phyloP scores from a whole-genome alignment of 164 flowering plant species.

The Echeveria elegans region DNA sequence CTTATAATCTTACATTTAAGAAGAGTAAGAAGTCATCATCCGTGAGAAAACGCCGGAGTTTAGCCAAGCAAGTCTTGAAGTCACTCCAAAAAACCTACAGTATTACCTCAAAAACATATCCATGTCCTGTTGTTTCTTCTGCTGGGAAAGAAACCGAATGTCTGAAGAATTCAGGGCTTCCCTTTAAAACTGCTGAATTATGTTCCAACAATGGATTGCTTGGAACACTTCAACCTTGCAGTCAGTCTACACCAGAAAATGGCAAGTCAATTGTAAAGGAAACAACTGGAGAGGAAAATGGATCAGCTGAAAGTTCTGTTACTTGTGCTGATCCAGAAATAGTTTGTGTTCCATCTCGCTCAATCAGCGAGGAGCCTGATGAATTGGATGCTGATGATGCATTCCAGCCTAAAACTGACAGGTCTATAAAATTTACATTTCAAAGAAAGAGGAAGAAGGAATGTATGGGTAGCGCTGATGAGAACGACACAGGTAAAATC shows the following conservation, averaged over 20 bases:
- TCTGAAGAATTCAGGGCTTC: slow-evolving; percentile 10
- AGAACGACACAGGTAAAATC: slow-evolving; percentile 18
- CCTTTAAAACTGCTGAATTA: slow-evolving; percentile 11
- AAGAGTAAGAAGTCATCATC: slow-evolving; percentile 2
- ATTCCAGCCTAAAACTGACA: slow-evolving; percentile 25
- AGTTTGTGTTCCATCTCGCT: slow-evolving; percentile 14
- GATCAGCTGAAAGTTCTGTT: slow-evolving; percentile 17
- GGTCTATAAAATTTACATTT: slow-evolving; percentile 62
- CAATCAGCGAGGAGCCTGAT: slow-evolving; percentile 21
- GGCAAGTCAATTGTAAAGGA: slow-evolving; percentile 8
- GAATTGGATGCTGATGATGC: slow-evolving; percentile 9
- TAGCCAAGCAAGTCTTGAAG: slow-evolving; percentile 13
- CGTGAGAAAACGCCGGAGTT: not conserved
- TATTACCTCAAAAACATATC: slow-evolving; percentile 14
- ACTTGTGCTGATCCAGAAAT: slow-evolving; percentile 19
- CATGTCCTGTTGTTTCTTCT: slow-evolving; percentile 8
- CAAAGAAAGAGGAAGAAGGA: slow-evolving; percentile 78
- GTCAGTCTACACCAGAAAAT: slow-evolving; percentile 3
- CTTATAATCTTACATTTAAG: slow-evolving; percentile 15
- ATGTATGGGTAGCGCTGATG: slow-evolving; percentile 30
- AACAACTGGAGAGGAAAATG: slow-evolving; percentile 24
- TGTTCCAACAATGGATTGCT: not conserved
- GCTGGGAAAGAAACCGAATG: not conserved
- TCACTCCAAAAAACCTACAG: slow-evolving; percentile 15
- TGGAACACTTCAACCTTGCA: slow-evolving; percentile 4